Conservation (phyloP, 2,329 filamentous ascomycete genomes). For the Neopestalotiopsis sp. region DNA sequence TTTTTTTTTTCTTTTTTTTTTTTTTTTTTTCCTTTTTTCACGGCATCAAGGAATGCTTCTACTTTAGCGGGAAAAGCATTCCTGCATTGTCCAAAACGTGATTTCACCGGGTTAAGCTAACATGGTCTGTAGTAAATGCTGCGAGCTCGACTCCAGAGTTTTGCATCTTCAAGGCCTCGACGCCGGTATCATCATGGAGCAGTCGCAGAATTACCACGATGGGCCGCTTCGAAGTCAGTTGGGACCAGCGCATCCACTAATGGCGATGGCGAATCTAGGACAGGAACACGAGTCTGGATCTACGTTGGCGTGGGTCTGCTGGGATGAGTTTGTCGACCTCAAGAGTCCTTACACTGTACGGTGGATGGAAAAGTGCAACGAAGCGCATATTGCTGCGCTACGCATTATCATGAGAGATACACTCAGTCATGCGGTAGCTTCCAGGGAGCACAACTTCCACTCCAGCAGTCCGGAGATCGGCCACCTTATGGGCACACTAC, state of each 20-base stretch:
- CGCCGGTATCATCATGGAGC: slow-evolving; percentile 28
- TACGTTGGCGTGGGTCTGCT: slow-evolving; percentile 35
- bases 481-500: slow-evolving; percentile 25
- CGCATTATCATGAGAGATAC: slow-evolving; percentile 28
- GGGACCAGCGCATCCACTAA: slow-evolving; percentile 19
- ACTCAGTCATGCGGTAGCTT: slow-evolving; percentile 20
- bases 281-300: slow-evolving; percentile 24
- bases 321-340: slow-evolving; percentile 35
- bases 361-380: slow-evolving; percentile 34
- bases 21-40: too few species aligned
- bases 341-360: slow-evolving; percentile 29
- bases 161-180: slow-evolving; percentile 26
- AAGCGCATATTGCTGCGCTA: slow-evolving; percentile 26
- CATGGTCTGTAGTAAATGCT: slow-evolving; percentile 22
- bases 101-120: background rate
- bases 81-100: too few species aligned
- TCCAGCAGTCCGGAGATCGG: slow-evolving; percentile 24
- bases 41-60: too few species aligned
- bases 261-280: slow-evolving; percentile 18
- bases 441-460: slow-evolving; percentile 20
- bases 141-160: slow-evolving; percentile 26
- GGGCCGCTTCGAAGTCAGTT: slow-evolving; percentile 23
- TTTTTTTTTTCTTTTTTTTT: too few species aligned
- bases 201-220: slow-evolving; percentile 23
- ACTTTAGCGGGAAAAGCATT: too few species aligned